phyloP scores from a whole-genome alignment of 1,284 basidiomycete genomes.

The Leccinum angustisporum region DNA sequence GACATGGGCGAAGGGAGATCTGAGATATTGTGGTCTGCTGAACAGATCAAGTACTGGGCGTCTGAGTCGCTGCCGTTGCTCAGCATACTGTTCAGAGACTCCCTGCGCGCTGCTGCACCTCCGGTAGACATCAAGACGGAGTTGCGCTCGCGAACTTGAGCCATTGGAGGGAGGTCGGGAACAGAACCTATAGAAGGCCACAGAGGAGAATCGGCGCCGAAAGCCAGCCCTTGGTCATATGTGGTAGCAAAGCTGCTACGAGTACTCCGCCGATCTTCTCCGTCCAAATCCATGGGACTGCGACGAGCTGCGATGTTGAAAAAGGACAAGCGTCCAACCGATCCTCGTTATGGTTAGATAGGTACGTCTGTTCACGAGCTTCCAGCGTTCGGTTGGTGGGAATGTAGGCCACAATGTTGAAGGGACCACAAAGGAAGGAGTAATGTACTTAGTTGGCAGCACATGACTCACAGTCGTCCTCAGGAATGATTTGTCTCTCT shows the following conservation, averaged over 20 bases:
- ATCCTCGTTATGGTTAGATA: constrained; percentile 64
- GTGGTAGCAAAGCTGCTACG: constrained; percentile 50
- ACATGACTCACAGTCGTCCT: constrained; percentile 4
- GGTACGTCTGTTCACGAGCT: constrained; percentile 34
- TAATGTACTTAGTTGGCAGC: constrained; percentile 4
- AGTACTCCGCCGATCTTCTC: constrained; percentile 23
- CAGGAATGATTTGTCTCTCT: constrained; percentile 15
- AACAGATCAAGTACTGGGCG: constrained; percentile 41
- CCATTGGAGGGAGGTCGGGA: constrained; percentile 45
- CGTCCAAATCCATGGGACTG: constrained; percentile 1
- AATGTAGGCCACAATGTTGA: constrained; percentile 9
- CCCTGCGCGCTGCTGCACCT: constrained; percentile 27
- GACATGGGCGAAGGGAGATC: constrained; percentile 49
- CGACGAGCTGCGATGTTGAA: constrained; percentile 1
- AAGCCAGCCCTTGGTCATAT: constrained; percentile 37
- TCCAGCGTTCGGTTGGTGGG: constrained; percentile 2
- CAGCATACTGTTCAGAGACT: constrained; percentile 41
- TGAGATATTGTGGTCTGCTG: constrained; percentile 18
- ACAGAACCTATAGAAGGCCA: constrained; percentile 10
- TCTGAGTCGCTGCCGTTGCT: constrained; percentile 34
- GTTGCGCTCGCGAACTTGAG: constrained; percentile 42
- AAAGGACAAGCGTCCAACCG: constrained; percentile 7
- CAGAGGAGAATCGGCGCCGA: constrained; percentile 15
- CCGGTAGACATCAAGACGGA: constrained; percentile 21
- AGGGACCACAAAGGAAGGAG: constrained; percentile 7